These are phyloP conservation scores for Puccinia polysora DNA, from an alignment of 1,284 basidiomycete genomes.

Conservation along the genomic window DNA sequence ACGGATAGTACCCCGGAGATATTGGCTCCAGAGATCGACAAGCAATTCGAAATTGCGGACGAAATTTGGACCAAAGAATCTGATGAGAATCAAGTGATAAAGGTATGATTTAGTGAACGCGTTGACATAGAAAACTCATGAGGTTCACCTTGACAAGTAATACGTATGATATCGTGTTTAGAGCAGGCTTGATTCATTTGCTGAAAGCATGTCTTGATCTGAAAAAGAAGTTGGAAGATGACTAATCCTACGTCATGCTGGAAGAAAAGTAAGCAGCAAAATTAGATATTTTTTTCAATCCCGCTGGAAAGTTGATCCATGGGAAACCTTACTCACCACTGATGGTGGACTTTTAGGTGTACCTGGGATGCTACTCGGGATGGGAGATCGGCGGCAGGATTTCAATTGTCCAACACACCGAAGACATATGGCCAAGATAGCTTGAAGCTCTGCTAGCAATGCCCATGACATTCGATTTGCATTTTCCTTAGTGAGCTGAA, in stretches of 20 bases:
- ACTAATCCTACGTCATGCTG: conserved; percentile 18
- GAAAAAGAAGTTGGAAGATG: conserved; percentile 16
- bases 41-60: background rate
- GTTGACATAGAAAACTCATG: background rate
- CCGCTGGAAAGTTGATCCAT: too few relatives aligned
- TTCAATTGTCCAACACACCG: conserved; percentile 12
- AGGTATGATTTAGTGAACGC: background rate
- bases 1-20: background rate
- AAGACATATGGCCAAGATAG: conserved; percentile 11
- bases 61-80: conserved; percentile 23
- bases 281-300: background rate
- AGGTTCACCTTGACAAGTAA: conserved; percentile 13
- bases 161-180: conserved; percentile 15
- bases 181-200: background rate
- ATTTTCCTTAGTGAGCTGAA: background rate
- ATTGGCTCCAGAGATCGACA: background rate
- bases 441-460: conserved; percentile 24
- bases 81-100: background rate
- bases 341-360: background rate
- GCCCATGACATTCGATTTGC: conserved; percentile 26
- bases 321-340: background rate
- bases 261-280: background rate
- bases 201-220: conserved; percentile 25
- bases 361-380: conserved; percentile 16
- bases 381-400: conserved; percentile 7